These are phyloP conservation scores for Isochrysis galbana DNA, from an alignment of 78 protist genomes.

Conservation along the genomic window DNA sequence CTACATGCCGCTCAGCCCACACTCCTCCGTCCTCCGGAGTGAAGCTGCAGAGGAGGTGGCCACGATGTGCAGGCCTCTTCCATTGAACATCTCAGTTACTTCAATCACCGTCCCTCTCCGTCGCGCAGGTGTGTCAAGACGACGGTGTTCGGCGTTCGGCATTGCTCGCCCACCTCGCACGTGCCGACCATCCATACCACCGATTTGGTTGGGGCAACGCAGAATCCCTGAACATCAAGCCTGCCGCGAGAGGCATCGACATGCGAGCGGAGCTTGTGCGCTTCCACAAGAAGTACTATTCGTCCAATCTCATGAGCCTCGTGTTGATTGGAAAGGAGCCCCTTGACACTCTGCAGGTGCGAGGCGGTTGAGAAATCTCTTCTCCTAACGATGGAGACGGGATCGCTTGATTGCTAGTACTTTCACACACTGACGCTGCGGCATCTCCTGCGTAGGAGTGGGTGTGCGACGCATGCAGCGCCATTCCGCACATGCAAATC, in stretches of 20 bases:
- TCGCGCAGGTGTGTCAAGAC: too few relatives aligned
- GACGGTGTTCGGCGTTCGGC: neutral
- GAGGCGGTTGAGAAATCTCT: too few relatives aligned
- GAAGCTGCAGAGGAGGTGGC: too few relatives aligned
- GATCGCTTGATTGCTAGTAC: too few relatives aligned
- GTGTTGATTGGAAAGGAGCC: slow-evolving; percentile 10
- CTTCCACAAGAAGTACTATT: slow-evolving; percentile 63
- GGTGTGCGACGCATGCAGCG: neutral
- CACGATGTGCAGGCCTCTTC: too few relatives aligned
- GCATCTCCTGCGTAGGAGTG: too few relatives aligned
- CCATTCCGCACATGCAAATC: neutral
- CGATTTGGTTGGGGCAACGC: slow-evolving; percentile 68
- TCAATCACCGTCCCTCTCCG: too few relatives aligned
- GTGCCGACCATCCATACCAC: slow-evolving; percentile 47
- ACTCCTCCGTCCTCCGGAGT: too few relatives aligned
- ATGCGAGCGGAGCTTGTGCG: slow-evolving; percentile 43
- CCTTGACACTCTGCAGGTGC: slow-evolving; percentile 3
- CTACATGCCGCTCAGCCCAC: too few relatives aligned
- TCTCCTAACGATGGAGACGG: too few relatives aligned
- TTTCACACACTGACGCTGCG: too few relatives aligned
- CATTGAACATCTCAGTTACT: too few relatives aligned
- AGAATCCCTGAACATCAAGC: slow-evolving; percentile 43
- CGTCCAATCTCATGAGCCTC: slow-evolving; percentile 58
- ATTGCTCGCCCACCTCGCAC: neutral
- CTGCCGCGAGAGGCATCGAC: slow-evolving; percentile 31